Base-by-base conservation (phyloP, 805 yeast genomes). In the Priceomyces castillae region DNA sequence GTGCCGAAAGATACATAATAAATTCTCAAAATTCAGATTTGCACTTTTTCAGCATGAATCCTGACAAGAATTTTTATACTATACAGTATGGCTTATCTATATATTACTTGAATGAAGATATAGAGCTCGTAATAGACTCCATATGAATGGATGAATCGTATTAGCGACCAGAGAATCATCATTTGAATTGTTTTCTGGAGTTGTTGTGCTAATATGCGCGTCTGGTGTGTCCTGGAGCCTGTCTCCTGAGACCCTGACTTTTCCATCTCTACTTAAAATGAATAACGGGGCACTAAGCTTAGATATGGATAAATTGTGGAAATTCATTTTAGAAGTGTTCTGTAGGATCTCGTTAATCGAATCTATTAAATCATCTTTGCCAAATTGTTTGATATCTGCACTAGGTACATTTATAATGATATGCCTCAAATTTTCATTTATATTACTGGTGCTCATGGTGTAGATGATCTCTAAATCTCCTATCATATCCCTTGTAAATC, bases 251-350 rank as follows among this genome's bases (percentile, higher is more conserved):
- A 61, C 37, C 30, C 52, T 57, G 16, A 61, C 34, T 36, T 46
- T 56, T 11, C 65, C 67, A 12, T 62, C 65, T 7, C 41, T 43
- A 2, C 57, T 47, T 6, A 62, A 38, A 37, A 48, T 50, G 11
- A 61, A 26, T 12, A 60, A 34, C 12, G 44, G 40, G 15, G 61
- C 48, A 7, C 46, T 44, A 36, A 63, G 53, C 41, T 50, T 54
- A 4, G 37, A 37, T 6, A 65, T 40, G 6, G 46, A 35, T 34
- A 65, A 44, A 28, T 57, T 56, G 3, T 49, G 45, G 20, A 63
- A 49, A 15, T 50, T 47, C 5, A 64, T 30, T 26, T 52, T 50
- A n/a, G 65, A 58, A 10, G 49, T 41, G 6, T 39, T 33, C 23
- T 50, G 41, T 23, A 65, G 35, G 35, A 58, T 62, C 9, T 38